Percentiles rank a stretch among this genome's conserved stretches.
Conservation (phyloP, 108 stramenopile genomes). For the Parmales sp. region DNA sequence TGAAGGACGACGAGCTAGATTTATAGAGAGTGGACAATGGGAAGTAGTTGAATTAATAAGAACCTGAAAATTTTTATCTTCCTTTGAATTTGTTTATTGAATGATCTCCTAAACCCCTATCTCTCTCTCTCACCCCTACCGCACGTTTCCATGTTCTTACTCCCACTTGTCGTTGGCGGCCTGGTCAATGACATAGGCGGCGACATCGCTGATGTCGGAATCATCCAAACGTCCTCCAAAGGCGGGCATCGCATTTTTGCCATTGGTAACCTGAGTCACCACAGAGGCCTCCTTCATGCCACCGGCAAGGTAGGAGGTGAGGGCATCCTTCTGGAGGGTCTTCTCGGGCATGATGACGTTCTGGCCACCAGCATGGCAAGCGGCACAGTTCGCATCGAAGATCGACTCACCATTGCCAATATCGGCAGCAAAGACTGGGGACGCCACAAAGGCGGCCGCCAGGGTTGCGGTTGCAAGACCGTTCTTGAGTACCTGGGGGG, state of each 20-base stretch:
- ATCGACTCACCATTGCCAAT: slow-evolving; percentile 69
- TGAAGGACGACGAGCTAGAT: slow-evolving; percentile 15
- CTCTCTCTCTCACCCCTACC: no score
- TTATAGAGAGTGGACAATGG: no score
- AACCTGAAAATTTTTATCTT: no score
- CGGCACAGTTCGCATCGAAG: slow-evolving; percentile 89
- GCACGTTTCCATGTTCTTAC: no score
- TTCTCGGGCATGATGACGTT: slow-evolving; percentile 89
- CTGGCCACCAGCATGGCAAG: slow-evolving; percentile 88
- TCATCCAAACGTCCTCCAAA: slow-evolving; percentile 86
- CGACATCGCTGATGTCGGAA: slow-evolving; percentile 77
- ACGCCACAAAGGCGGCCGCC: slow-evolving; percentile 6
- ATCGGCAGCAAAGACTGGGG: slow-evolving; percentile 70
- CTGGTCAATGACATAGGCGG: slow-evolving; percentile 68
- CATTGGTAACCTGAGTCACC: slow-evolving; percentile 79
- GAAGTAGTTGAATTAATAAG: no score
- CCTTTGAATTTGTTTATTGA: no score
- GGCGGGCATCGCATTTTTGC: slow-evolving; percentile 94
- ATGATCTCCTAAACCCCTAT: no score
- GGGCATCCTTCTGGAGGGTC: slow-evolving; percentile 84
- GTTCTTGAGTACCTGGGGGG: no score
- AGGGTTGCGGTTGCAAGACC: slow-evolving; percentile 54
- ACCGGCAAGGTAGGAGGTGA: slow-evolving; percentile 73
- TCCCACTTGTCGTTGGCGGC: slow-evolving; percentile 19
- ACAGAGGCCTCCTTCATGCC: slow-evolving; percentile 69